phyloP scores from a whole-genome alignment of 306 rosid genomes.

The Ammopiptanthus mongolicus region DNA sequence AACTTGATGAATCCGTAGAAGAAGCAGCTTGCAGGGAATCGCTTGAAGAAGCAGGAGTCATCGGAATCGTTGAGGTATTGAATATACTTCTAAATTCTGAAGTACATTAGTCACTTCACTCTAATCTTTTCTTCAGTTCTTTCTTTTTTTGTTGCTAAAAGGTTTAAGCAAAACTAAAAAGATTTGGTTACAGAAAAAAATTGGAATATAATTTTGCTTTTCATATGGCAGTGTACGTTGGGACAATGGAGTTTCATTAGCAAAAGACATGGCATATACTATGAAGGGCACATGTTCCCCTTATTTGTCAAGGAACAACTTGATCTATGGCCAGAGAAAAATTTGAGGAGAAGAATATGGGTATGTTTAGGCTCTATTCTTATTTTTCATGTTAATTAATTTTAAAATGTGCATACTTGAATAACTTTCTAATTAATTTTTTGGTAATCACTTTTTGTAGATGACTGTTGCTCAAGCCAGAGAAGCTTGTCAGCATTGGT shows the following conservation, averaged over 20 bases:
- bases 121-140: background rate
- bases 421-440: background rate
- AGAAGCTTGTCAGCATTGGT: conserved; percentile 92
- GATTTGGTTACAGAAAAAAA: too few species aligned
- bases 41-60: conserved; percentile 92
- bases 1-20: conserved; percentile 87
- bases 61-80: conserved; percentile 72
- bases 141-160: background rate
- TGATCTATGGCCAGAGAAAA: conserved; percentile 88
- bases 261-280: conserved; percentile 72
- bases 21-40: conserved; percentile 94
- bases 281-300: conserved; percentile 96
- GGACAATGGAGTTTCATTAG: conserved; percentile 94
- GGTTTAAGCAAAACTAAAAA: too few species aligned
- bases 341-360: conserved; percentile 71
- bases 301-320: conserved; percentile 81
- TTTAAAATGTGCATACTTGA: background rate
- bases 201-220: background rate
- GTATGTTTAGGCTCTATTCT: conserved; percentile 31
- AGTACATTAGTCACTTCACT: background rate
- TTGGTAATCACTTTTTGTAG: conserved; percentile 17
- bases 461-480: conserved; percentile 69
- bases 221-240: conserved; percentile 53
- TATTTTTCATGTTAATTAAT: background rate
- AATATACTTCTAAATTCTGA: background rate